Base-by-base conservation (phyloP, 331 rosid genomes). In the Telfairia occidentalis region DNA sequence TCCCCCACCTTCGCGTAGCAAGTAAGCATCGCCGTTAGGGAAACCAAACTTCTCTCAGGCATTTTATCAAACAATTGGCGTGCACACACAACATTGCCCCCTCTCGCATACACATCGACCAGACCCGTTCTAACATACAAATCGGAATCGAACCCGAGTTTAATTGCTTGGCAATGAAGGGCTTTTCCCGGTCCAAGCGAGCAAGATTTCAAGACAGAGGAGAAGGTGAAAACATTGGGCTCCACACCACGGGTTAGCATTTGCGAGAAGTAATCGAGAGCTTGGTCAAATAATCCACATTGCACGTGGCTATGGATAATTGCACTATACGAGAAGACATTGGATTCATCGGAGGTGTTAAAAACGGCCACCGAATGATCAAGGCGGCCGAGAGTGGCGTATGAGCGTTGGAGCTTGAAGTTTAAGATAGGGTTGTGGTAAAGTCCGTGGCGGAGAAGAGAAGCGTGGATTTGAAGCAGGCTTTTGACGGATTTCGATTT, bases 391-490 rank as follows among this genome's bases (percentile, higher is more conserved):
- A 82, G 40, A 23, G 90, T 66, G 78, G 92, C 78, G 87, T 89
- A 94, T 24, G 95, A 85, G 43, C 96, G 98, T 78, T 89, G 98
- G 78, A 94, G 97, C 78, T 91, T 89, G 87, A 91, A 91, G 81
- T 86, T 86, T 49, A 94, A 72, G 80, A 89, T 78, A 11, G 95
- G 87, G 81, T 94, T 84, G 49, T 80, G 67, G 83, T 91, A 59
- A 28, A 88, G 81, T 21, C 85, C 86, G 0, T 78, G 88, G 35
- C 96, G 94, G 71, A 93, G 81, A 73, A 93, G 82, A 38, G 78
- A 74, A 12, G 89, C 96, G 82, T 93, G 95, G 80, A 86, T 81
- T 85, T 89, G 84, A 60, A 85, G 92, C 58, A 90, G 88, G 21
- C 79, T 82, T 78, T 75, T 54, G 40, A 83, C 40, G 73, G 97